phyloP scores from a whole-genome alignment of 352 stramenopile species.

The Globisporangium paroecandrum region DNA sequence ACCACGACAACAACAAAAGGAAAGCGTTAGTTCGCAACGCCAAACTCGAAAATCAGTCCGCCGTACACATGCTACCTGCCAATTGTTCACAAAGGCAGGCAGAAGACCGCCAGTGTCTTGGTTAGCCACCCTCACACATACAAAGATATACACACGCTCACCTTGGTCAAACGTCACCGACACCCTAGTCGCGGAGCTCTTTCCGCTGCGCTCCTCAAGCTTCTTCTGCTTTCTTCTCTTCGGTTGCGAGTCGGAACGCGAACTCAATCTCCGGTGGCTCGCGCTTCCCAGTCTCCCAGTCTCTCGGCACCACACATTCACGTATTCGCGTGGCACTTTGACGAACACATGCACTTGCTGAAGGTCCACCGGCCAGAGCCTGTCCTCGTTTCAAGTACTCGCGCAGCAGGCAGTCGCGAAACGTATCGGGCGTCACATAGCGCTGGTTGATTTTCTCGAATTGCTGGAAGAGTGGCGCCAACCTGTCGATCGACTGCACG shows the following conservation, averaged over 20 bases:
- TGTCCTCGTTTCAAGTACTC: neutral
- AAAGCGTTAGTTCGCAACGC: too few relatives aligned
- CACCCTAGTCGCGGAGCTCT: too few relatives aligned
- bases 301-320: neutral
- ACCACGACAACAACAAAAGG: too few relatives aligned
- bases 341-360: neutral
- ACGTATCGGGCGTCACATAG: constrained; percentile 48
- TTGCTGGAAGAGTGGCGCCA: constrained; percentile 49
- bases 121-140: too few relatives aligned
- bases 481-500: constrained; percentile 39
- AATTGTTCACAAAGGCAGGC: too few relatives aligned
- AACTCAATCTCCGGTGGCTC: neutral
- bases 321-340: neutral
- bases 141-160: too few relatives aligned
- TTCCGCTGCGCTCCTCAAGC: too few relatives aligned
- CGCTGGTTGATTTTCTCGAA: constrained; percentile 55
- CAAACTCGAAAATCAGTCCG: too few relatives aligned
- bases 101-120: too few relatives aligned
- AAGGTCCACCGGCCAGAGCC: neutral
- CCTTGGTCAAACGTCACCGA: too few relatives aligned
- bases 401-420: constrained; percentile 26
- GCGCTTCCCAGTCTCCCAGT: neutral
- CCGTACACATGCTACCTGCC: too few relatives aligned
- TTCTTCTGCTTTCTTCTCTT: neutral
- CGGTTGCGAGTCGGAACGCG: neutral